Evolutionary conservation across 495 filamentous ascomycete species (phyloP).

Genomic region (Endocarpon pusillum): DNA sequence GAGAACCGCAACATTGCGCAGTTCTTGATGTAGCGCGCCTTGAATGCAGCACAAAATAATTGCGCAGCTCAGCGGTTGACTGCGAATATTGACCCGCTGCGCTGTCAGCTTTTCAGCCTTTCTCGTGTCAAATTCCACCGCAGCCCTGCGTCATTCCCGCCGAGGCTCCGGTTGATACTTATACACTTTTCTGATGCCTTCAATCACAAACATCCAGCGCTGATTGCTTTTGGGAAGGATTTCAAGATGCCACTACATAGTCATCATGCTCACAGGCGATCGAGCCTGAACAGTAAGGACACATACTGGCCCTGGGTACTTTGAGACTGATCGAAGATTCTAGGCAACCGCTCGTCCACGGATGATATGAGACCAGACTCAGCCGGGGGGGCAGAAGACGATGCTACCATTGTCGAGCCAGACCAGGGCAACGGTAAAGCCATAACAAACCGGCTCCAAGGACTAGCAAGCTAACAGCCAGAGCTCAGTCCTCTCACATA

Average conservation of each 20-base stretch:
- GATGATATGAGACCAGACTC: conserved; percentile 28
- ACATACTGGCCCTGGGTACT: conserved; percentile 5
- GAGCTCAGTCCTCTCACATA: conserved; percentile 65
- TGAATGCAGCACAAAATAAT: no score
- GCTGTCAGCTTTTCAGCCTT: no score
- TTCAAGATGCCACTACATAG: conserved; percentile 16
- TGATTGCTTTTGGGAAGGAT: no score
- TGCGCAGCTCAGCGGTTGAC: no score
- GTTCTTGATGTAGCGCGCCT: no score
- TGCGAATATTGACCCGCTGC: no score
- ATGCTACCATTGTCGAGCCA: conserved; percentile 55
- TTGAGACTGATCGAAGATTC: background rate
- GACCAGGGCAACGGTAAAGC: conserved; percentile 40
- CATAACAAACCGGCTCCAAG: background rate
- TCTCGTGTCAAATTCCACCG: no score
- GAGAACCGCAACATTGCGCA: no score
- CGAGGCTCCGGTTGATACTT: no score
- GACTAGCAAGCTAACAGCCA: background rate
- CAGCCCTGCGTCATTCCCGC: no score
- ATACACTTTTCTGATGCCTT: no score
- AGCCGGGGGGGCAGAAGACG: conserved; percentile 44
- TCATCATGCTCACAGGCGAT: conserved; percentile 16
- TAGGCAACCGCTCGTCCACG: conserved; percentile 36
- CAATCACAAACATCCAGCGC: no score
- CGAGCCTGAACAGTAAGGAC: conserved; percentile 19